These are phyloP conservation scores for Penicilliopsis zonata DNA, from an alignment of 495 filamentous ascomycete genomes.

Conservation along the genomic window DNA sequence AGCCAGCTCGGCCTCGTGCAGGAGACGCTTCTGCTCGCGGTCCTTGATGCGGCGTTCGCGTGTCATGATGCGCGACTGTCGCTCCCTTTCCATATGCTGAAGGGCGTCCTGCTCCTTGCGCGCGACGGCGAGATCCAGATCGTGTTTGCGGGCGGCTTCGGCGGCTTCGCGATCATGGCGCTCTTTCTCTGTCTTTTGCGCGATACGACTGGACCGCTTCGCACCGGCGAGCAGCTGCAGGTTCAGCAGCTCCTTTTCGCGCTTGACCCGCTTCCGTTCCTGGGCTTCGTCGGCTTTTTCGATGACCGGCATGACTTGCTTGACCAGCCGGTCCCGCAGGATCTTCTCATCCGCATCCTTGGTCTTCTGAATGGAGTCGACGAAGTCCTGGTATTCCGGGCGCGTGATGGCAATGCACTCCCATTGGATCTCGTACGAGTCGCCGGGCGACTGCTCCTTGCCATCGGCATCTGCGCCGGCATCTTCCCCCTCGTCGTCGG, in stretches of 20 bases:
- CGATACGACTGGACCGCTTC: constrained; percentile 83
- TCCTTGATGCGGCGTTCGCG: constrained; percentile 75
- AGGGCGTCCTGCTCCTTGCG: constrained; percentile 58
- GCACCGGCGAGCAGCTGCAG: constrained; percentile 80
- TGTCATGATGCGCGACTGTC: constrained; percentile 71
- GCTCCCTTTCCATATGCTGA: constrained; percentile 58
- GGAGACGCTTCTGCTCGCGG: constrained; percentile 64
- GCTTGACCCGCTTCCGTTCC: constrained; percentile 52
- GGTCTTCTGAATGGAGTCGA: constrained; percentile 56
- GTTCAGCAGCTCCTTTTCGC: constrained; percentile 68
- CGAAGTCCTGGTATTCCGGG: constrained; percentile 60
- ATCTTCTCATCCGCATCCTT: constrained; percentile 74
- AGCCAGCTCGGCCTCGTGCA: constrained; percentile 74
- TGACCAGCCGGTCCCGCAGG: constrained; percentile 52
- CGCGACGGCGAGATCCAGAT: constrained; percentile 50
- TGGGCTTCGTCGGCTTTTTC: constrained; percentile 70
- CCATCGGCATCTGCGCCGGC: constrained; percentile 21
- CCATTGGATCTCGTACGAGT: constrained; percentile 69
- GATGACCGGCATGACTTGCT: constrained; percentile 71
- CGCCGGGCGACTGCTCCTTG: constrained; percentile 32
- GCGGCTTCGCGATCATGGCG: constrained; percentile 56
- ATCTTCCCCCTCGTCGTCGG: constrained; percentile 40
- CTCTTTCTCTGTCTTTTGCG: constrained; percentile 67
- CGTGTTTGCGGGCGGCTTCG: constrained; percentile 61
- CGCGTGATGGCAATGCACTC: constrained; percentile 78